Evolutionary conservation across 805 yeast genomes (phyloP), one percentile per base, ranked within the genome.

Genomic region (Priceomyces medius): DNA sequence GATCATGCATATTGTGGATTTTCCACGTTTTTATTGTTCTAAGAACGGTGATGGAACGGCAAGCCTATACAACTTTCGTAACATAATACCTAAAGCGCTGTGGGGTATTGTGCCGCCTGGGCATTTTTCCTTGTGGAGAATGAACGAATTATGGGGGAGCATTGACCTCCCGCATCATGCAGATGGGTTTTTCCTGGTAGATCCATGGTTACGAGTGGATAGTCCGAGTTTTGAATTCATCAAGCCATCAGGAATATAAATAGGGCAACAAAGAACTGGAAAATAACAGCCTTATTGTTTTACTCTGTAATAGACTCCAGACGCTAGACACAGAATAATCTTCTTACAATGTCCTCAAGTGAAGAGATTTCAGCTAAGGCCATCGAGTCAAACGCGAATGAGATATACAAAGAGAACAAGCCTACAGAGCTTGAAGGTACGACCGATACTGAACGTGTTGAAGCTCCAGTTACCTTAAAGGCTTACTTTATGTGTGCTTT

Each of bases 401-500:
- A 21, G 13, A 17, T 17, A 21, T 14, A 16, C 9, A 16, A 14
- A 14, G 33, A 14, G 18, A 14, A 18, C 5, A 20, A 5, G 8
- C 9, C 19, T 6, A 6, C 6, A 12, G 9, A 16, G 7, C 6
- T 16, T 7, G 20, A 31, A 6, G 35, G 26, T n/a, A 33, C 14
- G 7, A n/a, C 3, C 6, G 33, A 39, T 20, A 27, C 17, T 9
- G 33, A 33, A 12, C 38, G 37, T 27, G 34, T 39, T 13, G 42
- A 39, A 13, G 42, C 42, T 7, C 42, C 42, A 20, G 42, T 39
- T 4, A 39, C 42, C 10, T 17, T 32, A 16, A 39, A 34, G 33
- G 35, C 42, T 7, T 39, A 39, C 26, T 20, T 39, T 13, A 34
- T 34, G 26, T 39, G 42, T 34, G 42, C 38, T 17, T 39, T 39